Conservation (phyloP, 2,329 filamentous ascomycete species). For the Periglandula ipomoeae region DNA sequence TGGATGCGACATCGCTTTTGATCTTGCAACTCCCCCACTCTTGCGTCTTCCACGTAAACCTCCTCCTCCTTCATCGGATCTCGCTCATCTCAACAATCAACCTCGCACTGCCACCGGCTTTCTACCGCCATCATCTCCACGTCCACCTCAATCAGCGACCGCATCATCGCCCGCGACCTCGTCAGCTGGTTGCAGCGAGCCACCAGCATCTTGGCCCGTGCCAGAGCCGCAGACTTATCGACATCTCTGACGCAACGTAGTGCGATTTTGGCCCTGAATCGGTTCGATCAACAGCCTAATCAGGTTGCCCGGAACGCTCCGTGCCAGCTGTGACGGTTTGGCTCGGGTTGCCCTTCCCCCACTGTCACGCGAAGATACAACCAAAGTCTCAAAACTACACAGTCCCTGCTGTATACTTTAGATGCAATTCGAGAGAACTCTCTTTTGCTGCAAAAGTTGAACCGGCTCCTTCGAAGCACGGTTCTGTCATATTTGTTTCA, state of each 20-base stretch:
- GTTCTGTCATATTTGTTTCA: background rate
- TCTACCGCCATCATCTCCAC: background rate
- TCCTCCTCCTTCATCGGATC: background rate
- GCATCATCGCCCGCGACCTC: background rate
- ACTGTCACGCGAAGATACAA: too few relatives aligned
- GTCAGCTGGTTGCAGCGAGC: background rate
- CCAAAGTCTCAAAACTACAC: too few relatives aligned
- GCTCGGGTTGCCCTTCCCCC: too few relatives aligned
- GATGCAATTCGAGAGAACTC: too few relatives aligned
- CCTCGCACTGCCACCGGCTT: background rate
- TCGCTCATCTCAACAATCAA: background rate
- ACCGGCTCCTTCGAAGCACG: too few relatives aligned
- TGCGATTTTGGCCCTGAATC: slow-evolving; percentile 1
- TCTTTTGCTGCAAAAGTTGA: too few relatives aligned
- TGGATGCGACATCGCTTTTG: background rate
- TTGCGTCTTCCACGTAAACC: background rate
- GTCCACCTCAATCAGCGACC: background rate
- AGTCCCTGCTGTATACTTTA: too few relatives aligned
- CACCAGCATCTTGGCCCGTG: background rate
- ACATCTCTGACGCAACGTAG: too few relatives aligned
- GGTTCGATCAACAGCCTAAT: background rate
- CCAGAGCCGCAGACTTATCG: background rate
- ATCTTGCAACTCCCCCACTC: background rate
- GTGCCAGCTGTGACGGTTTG: too few relatives aligned
- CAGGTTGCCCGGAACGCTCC: too few relatives aligned